Evolutionary conservation across 2,329 filamentous ascomycete genomes (phyloP).

Genomic region (Neoscytalidium dimidiatum): DNA sequence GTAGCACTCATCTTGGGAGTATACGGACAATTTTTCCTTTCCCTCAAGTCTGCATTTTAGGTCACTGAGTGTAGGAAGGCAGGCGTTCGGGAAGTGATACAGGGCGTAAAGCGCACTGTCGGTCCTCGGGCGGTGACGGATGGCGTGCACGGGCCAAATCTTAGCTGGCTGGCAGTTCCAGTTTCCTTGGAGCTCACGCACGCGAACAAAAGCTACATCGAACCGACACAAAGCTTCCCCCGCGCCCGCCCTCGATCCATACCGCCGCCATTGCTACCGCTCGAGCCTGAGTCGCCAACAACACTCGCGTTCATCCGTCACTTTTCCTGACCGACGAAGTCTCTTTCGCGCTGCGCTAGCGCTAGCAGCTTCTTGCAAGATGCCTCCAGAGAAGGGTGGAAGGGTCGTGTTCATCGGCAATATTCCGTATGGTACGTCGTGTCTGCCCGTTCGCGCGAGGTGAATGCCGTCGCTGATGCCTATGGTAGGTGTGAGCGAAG

Average conservation of each 20-base stretch:
- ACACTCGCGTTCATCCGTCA: neutral
- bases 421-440: constrained; percentile 70
- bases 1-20: too few relatives aligned
- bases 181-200: constrained; percentile 6
- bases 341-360: neutral
- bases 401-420: constrained; percentile 84
- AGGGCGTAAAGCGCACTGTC: too few relatives aligned
- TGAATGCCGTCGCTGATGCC: constrained; percentile 20
- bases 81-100: too few relatives aligned
- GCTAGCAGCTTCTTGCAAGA: constrained; percentile 9
- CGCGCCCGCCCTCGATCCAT: neutral
- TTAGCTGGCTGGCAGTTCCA: neutral
- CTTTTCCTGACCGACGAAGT: neutral
- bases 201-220: neutral
- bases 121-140: neutral
- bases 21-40: too few relatives aligned
- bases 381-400: constrained; percentile 74
- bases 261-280: neutral
- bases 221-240: neutral
- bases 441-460: neutral
- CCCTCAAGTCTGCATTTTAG: too few relatives aligned
- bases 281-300: neutral
- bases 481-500: constrained; percentile 79
- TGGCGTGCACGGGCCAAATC: neutral
- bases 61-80: too few relatives aligned